Percentiles rank a stretch among this genome's conserved stretches.
Evolutionary conservation across 2,329 filamentous ascomycete species (phyloP).

Genomic region (Fusarium foetens): DNA sequence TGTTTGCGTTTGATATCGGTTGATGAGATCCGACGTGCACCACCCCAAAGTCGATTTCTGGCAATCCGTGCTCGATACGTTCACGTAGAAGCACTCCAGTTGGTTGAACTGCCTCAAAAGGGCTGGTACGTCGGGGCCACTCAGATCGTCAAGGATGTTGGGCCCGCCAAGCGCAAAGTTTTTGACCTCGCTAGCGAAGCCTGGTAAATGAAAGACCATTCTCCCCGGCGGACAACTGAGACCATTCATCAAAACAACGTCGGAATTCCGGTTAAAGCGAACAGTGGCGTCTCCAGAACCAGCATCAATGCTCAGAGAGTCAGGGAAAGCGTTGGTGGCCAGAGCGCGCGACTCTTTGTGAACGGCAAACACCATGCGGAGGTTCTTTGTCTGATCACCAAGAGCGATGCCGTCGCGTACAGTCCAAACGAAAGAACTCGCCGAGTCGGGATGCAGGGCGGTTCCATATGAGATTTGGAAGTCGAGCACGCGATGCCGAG

Average conservation of each 20-base stretch:
- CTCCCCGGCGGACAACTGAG: background rate
- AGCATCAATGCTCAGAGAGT: slow-evolving; percentile 46
- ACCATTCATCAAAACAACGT: slow-evolving; percentile 46
- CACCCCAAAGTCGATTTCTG: slow-evolving; percentile 41
- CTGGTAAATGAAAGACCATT: slow-evolving; percentile 36
- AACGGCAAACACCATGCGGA: slow-evolving; percentile 48
- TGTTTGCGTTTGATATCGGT: slow-evolving; percentile 44
- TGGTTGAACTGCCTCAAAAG: slow-evolving; percentile 35
- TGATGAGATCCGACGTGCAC: slow-evolving; percentile 47
- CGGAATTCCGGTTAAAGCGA: slow-evolving; percentile 46
- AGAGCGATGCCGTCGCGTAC: slow-evolving; percentile 42
- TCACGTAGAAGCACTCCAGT: slow-evolving; percentile 45
- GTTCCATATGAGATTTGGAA: slow-evolving; percentile 37
- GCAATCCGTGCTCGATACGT: background rate
- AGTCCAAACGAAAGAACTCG: slow-evolving; percentile 12
- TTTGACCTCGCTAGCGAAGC: slow-evolving; percentile 46
- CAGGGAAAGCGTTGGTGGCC: slow-evolving; percentile 46
- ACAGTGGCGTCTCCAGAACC: slow-evolving; percentile 41
- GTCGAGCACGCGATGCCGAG: slow-evolving; percentile 44
- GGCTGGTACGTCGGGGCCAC: background rate
- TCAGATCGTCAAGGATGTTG: background rate
- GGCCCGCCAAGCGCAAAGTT: slow-evolving; percentile 43
- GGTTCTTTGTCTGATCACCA: slow-evolving; percentile 42
- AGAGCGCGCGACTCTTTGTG: slow-evolving; percentile 51
- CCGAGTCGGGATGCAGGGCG: slow-evolving; percentile 2